A percentile compares a stretch with the other conserved stretches of the same genome.
These are phyloP conservation scores for Dryas octopetala DNA, from an alignment of 306 rosid genomes.

Conservation along the genomic window DNA sequence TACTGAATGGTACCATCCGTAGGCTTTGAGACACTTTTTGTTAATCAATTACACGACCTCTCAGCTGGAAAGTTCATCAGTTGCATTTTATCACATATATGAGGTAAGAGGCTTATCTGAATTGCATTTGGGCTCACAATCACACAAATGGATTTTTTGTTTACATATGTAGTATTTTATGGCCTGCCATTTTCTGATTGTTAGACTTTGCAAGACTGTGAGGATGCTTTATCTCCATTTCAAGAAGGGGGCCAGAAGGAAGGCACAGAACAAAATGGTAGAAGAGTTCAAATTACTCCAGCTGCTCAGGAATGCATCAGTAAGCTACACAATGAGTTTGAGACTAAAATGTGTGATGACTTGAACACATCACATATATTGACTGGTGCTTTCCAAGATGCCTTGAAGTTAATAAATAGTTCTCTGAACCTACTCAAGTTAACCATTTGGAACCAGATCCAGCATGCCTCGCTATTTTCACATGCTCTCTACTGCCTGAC, in stretches of 20 bases:
- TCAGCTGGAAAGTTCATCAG: conserved; percentile 89
- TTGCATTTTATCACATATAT: conserved; percentile 73
- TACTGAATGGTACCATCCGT: conserved; percentile 72
- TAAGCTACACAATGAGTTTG: conserved; percentile 63
- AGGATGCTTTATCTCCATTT: conserved; percentile 57
- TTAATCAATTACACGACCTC: conserved; percentile 37
- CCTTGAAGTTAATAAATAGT: conserved; percentile 68
- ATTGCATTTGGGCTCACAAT: neutral
- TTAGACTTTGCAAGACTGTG: conserved; percentile 85
- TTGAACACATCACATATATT: conserved; percentile 78
- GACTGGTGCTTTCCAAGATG: conserved; percentile 85
- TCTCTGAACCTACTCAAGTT: conserved; percentile 74
- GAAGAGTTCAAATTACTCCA: conserved; percentile 38
- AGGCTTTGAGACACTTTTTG: conserved; percentile 85
- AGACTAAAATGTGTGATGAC: conserved; percentile 86
- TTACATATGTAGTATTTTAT: conserved; percentile 9
- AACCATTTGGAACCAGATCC: conserved; percentile 18
- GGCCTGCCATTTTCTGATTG: conserved; percentile 28
- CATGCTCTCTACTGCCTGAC: neutral
- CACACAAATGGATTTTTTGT: neutral
- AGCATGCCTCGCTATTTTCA: neutral
- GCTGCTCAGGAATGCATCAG: conserved; percentile 64
- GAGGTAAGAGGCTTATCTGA: conserved; percentile 47
- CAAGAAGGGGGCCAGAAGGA: conserved; percentile 45
- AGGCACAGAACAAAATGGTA: conserved; percentile 44